Percentiles rank a stretch among this genome's conserved stretches.
Evolutionary conservation across 1,284 basidiomycete genomes (phyloP).

Genomic region (Apiotrichum mycotoxinovorans): DNA sequence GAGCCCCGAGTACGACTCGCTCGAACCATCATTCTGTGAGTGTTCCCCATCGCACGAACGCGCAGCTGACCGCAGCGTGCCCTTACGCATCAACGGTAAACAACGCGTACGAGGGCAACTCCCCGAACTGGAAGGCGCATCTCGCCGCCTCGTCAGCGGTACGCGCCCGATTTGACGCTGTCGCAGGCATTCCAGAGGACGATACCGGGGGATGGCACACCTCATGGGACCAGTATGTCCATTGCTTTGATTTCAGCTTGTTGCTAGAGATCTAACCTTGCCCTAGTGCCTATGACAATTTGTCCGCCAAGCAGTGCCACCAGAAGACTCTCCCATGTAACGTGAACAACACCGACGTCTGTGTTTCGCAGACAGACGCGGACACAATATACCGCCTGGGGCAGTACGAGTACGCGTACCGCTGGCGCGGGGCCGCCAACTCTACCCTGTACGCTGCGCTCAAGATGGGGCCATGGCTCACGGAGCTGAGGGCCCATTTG

Average conservation of each 20-base stretch:
- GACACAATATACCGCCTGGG: slow-evolving; percentile 40
- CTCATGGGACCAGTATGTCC: slow-evolving; percentile 39
- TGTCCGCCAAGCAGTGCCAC: slow-evolving; percentile 43
- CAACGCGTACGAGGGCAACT: slow-evolving; percentile 14
- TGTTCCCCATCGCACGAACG: not conserved
- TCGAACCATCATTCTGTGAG: slow-evolving; percentile 32
- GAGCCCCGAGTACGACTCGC: slow-evolving; percentile 31
- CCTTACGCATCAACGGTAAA: slow-evolving; percentile 15
- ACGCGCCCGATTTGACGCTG: slow-evolving; percentile 28
- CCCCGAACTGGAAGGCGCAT: slow-evolving; percentile 29
- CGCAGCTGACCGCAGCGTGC: slow-evolving; percentile 19
- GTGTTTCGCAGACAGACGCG: slow-evolving; percentile 32
- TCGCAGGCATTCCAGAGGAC: slow-evolving; percentile 28
- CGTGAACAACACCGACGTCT: slow-evolving; percentile 27
- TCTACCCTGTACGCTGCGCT: slow-evolving; percentile 29
- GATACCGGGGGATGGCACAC: slow-evolving; percentile 34
- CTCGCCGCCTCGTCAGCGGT: slow-evolving; percentile 23
- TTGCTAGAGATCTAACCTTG: no score
- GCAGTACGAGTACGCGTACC: slow-evolving; percentile 39
- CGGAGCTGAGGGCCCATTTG: slow-evolving; percentile 32
- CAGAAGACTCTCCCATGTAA: slow-evolving; percentile 32
- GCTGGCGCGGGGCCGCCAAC: slow-evolving; percentile 28
- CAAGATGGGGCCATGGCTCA: slow-evolving; percentile 36
- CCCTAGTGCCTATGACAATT: slow-evolving; percentile 39
- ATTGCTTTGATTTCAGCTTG: no score